phyloP scores from a whole-genome alignment of 208 protist genomes.

The Acanthamoeba healyi region DNA sequence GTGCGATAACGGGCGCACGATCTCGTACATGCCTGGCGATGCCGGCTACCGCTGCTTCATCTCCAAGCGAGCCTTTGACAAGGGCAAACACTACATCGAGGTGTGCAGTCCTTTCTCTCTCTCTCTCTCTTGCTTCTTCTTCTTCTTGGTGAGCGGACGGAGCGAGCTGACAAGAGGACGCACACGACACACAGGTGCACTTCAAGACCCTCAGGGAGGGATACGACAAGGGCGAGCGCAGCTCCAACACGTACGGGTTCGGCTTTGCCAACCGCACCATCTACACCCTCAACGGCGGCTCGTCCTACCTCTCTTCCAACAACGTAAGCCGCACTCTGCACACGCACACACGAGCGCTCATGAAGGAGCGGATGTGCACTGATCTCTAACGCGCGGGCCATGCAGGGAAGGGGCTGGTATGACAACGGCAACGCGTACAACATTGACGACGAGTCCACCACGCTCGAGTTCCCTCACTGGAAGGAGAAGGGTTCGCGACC shows the following conservation, averaged over 20 bases:
- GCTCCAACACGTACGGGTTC: conserved; percentile 1
- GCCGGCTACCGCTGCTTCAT: conserved; percentile 23
- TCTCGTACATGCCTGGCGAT: conserved; percentile 6
- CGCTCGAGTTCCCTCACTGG: not conserved
- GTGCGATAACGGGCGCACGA: conserved; percentile 5
- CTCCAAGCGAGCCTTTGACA: not conserved
- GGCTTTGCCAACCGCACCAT: conserved; percentile 1
- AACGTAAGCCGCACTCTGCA: not conserved
- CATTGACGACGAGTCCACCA: not conserved
- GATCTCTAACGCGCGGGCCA: not conserved
- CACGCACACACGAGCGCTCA: not conserved
- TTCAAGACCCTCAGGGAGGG: conserved; percentile 9
- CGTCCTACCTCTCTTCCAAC: conserved; percentile 18
- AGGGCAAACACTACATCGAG: conserved; percentile 34
- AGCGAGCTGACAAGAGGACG: too few species aligned
- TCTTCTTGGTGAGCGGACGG: too few species aligned
- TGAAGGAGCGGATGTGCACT: not conserved
- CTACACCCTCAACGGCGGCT: conserved; percentile 25
- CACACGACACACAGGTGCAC: not conserved
- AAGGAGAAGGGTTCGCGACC: not conserved
- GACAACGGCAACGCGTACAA: conserved; percentile 34
- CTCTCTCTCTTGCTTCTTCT: not conserved
- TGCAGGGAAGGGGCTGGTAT: not conserved
- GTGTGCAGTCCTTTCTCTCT: not conserved
- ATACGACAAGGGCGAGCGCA: not conserved